Conservation (phyloP, 1,284 basidiomycete species). For the Trichosporon asahii region DNA sequence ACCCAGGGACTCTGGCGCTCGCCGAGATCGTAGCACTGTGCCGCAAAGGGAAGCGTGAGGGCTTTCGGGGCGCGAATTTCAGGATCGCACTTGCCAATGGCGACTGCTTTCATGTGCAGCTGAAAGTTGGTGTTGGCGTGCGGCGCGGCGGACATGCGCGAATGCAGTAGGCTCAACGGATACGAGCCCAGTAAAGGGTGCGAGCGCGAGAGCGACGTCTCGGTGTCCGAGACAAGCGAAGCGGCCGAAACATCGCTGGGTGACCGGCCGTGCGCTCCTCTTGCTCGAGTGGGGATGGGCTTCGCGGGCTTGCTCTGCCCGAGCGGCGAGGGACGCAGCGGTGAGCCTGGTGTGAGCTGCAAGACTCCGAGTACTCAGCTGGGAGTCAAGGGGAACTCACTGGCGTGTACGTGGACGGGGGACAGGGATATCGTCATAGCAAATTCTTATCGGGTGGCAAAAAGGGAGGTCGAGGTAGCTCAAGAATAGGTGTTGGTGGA, state of each 20-base stretch:
- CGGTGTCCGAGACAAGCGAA: constrained; percentile 15
- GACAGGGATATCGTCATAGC: neutral
- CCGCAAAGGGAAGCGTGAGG: constrained; percentile 41
- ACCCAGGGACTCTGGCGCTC: constrained; percentile 45
- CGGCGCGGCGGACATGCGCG: constrained; percentile 44
- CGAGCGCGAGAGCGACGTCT: constrained; percentile 38
- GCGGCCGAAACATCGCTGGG: neutral
- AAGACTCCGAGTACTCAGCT: neutral
- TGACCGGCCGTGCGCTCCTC: neutral
- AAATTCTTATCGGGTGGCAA: neutral
- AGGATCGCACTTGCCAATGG: constrained; percentile 27
- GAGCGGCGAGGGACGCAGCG: neutral
- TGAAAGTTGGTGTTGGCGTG: constrained; percentile 24
- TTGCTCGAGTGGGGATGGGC: neutral
- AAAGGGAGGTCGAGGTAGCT: neutral
- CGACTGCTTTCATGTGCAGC: constrained; percentile 28
- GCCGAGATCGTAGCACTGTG: constrained; percentile 47
- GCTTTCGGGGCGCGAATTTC: constrained; percentile 36
- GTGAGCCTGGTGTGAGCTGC: neutral
- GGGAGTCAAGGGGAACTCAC: neutral
- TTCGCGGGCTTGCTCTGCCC: neutral
- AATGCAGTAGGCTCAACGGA: constrained; percentile 43
- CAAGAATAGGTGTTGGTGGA: neutral
- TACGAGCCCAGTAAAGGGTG: constrained; percentile 46
- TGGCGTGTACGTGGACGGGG: neutral